Percentiles rank a stretch among this genome's conserved stretches.
Conservation (phyloP, 768 basidiomycete species). For the Pulveroboletus sp. region DNA sequence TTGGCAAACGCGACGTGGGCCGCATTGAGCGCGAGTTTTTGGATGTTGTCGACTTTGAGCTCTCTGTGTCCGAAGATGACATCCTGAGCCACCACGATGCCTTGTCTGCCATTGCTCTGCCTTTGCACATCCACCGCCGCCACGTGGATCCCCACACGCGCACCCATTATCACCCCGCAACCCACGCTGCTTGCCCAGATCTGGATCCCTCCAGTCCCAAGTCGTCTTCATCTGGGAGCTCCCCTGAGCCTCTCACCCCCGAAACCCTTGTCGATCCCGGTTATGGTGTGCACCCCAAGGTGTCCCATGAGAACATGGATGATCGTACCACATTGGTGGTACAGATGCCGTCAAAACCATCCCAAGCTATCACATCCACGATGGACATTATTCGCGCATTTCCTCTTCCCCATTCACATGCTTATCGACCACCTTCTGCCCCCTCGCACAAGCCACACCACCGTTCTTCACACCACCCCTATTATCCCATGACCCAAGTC, state of each 20-base stretch:
- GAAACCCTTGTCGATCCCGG: constrained; percentile 21
- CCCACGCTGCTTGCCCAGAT: constrained; percentile 37
- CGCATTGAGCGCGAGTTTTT: constrained; percentile 82
- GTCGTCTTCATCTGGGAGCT: constrained; percentile 35
- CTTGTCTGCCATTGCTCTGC: constrained; percentile 29
- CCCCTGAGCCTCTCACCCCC: constrained; percentile 33
- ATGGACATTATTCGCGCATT: constrained; percentile 48
- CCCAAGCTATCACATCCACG: constrained; percentile 28
- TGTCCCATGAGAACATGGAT: constrained; percentile 26
- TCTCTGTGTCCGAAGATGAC: constrained; percentile 62
- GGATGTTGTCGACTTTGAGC: constrained; percentile 75
- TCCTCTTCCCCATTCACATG: constrained; percentile 38
- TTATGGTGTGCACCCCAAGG: constrained; percentile 20
- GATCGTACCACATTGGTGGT: constrained; percentile 28
- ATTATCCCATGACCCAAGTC: constrained; percentile 20
- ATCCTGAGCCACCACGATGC: constrained; percentile 46
- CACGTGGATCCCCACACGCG: constrained; percentile 22
- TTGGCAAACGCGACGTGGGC: constrained; percentile 77
- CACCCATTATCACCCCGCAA: constrained; percentile 15
- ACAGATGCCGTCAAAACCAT: constrained; percentile 21
- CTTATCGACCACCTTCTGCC: constrained; percentile 13
- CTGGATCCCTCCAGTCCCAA: constrained; percentile 42
- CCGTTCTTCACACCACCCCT: constrained; percentile 24
- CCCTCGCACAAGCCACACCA: constrained; percentile 26
- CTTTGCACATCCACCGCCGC: constrained; percentile 27